Evolutionary conservation across 2,329 filamentous ascomycete species (phyloP).

Genomic region (Exophiala dermatitidis): DNA sequence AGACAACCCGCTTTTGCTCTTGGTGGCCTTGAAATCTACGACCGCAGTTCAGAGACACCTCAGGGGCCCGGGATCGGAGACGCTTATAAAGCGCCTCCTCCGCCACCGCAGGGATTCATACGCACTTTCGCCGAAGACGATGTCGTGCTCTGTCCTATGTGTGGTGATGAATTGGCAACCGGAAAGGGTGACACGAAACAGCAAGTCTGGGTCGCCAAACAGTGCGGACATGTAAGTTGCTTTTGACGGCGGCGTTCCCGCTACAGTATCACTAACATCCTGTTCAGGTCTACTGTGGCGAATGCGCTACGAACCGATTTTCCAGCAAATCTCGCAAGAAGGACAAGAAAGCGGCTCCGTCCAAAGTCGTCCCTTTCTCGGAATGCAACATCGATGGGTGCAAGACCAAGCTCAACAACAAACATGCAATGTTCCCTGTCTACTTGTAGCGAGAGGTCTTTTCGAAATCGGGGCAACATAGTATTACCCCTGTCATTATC

Average conservation of each 20-base stretch:
- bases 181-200: conserved; percentile 62
- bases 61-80: conserved; percentile 18
- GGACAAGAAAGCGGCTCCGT: conserved; percentile 20
- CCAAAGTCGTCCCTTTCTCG: conserved; percentile 36
- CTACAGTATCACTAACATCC: conserved; percentile 3
- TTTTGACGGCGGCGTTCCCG: conserved; percentile 2
- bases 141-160: conserved; percentile 76
- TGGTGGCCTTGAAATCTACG: conserved; percentile 19
- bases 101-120: conserved; percentile 69
- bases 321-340: conserved; percentile 31
- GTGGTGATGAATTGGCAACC: conserved; percentile 72
- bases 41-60: conserved; percentile 23
- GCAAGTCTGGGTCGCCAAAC: conserved; percentile 86
- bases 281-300: conserved; percentile 43
- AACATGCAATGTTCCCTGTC: conserved; percentile 41
- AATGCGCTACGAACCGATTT: conserved; percentile 39
- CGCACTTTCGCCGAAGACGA: conserved; percentile 65
- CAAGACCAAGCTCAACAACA: conserved; percentile 34
- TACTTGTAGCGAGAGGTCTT: conserved; percentile 34
- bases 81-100: conserved; percentile 55
- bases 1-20: conserved; percentile 38
- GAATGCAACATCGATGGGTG: conserved; percentile 41
- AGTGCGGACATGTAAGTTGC: conserved; percentile 76
- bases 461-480: no score
- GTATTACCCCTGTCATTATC: no score